These are phyloP conservation scores for Pseudodiploospora longispora DNA, from an alignment of 2,329 filamentous ascomycete species.

Conservation along the genomic window DNA sequence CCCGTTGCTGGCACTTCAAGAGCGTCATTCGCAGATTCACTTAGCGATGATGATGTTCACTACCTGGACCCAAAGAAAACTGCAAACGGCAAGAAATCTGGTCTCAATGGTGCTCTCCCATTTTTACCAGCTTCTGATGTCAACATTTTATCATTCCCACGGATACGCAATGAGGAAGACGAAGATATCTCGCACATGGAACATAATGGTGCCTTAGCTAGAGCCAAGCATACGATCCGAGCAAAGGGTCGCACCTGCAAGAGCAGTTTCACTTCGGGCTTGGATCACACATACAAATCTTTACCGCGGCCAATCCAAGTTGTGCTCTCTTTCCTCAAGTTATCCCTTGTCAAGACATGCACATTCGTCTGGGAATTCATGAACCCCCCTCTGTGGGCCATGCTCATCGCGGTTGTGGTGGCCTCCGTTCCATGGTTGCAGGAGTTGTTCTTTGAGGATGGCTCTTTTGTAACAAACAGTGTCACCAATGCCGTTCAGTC, in stretches of 20 bases:
- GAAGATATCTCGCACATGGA: conserved; percentile 25
- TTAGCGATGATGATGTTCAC: conserved; percentile 36
- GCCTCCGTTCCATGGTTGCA: conserved; percentile 82
- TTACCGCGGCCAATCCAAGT: conserved; percentile 36
- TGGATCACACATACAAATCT: conserved; percentile 22
- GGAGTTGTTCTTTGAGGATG: conserved; percentile 76
- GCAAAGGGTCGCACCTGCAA: conserved; percentile 18
- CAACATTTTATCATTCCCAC: conserved; percentile 57
- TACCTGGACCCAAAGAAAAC: conserved; percentile 22
- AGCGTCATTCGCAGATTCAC: conserved; percentile 37
- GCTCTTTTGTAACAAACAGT: conserved; percentile 86
- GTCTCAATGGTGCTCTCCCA: conserved; percentile 18
- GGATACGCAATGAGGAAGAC: conserved; percentile 38
- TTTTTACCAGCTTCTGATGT: conserved; percentile 26
- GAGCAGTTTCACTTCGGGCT: conserved; percentile 13
- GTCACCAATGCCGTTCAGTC: conserved; percentile 81
- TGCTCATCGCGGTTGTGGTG: conserved; percentile 84
- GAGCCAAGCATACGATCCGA: conserved; percentile 25
- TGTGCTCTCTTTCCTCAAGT: conserved; percentile 20
- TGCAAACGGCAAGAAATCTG: conserved; percentile 15
- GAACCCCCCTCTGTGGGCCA: conserved; percentile 97
- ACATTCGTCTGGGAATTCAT: conserved; percentile 83
- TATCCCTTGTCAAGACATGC: conserved; percentile 38
- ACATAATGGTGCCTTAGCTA: conserved; percentile 28
- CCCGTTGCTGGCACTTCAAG: conserved; percentile 43